Conservation (phyloP, 331 rosid species). For the Arachis monticola region DNA sequence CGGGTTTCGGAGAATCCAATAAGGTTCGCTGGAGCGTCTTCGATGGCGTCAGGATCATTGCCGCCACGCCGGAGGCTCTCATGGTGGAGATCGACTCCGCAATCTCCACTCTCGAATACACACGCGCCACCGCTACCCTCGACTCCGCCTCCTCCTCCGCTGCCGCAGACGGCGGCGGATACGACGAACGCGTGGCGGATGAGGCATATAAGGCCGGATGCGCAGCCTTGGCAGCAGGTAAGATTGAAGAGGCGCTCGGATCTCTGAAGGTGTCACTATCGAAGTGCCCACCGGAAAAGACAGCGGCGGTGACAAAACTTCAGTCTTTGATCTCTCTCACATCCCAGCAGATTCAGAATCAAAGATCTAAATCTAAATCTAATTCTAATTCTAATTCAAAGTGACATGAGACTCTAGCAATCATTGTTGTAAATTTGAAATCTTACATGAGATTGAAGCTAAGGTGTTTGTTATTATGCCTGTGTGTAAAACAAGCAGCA, state of each 20-base stretch:
- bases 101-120: slow-evolving; percentile 70
- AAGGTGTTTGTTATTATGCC: too few relatives aligned
- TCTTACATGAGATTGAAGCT: too few relatives aligned
- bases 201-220: slow-evolving; percentile 87
- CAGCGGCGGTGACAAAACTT: slow-evolving; percentile 68
- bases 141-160: slow-evolving; percentile 21
- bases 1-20: slow-evolving; percentile 46
- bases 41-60: slow-evolving; percentile 71
- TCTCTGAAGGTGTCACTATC: slow-evolving; percentile 67
- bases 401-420: not conserved
- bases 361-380: not conserved
- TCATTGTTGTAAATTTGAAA: too few relatives aligned
- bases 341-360: slow-evolving; percentile 65
- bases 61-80: slow-evolving; percentile 75
- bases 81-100: slow-evolving; percentile 85
- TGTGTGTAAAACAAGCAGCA: too few relatives aligned
- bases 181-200: slow-evolving; percentile 73
- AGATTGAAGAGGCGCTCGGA: slow-evolving; percentile 72
- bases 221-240: slow-evolving; percentile 78
- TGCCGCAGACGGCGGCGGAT: not conserved
- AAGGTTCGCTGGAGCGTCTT: slow-evolving; percentile 63
- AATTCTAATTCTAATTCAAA: not conserved
- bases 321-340: slow-evolving; percentile 76
- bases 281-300: slow-evolving; percentile 73
- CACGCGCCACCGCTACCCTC: slow-evolving; percentile 62